These are phyloP conservation scores for Ajuga reptans DNA, from an alignment of 305 asterid genomes.

Conservation along the genomic window DNA sequence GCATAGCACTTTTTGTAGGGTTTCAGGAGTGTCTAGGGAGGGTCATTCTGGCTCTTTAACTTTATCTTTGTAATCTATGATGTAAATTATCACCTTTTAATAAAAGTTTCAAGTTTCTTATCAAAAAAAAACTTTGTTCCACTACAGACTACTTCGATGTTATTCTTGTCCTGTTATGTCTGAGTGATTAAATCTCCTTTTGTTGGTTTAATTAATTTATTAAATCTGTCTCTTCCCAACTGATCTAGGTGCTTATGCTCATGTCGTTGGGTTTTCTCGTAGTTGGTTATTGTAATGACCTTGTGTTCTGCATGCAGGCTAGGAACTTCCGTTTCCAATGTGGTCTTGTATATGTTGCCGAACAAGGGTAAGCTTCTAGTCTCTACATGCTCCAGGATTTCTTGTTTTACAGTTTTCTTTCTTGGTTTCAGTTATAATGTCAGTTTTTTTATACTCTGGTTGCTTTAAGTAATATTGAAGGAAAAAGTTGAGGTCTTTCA, in stretches of 20 bases:
- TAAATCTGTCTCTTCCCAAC: not conserved
- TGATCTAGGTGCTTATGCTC: constrained; percentile 13
- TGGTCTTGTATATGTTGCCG: constrained; percentile 96
- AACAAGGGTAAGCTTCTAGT: constrained; percentile 65
- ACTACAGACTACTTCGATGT: not conserved
- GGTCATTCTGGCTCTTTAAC: too few species aligned
- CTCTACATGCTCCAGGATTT: not conserved
- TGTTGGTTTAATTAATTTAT: constrained; percentile 6
- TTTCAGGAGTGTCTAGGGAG: too few species aligned
- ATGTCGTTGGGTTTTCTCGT: not conserved
- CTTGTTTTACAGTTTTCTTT: too few species aligned
- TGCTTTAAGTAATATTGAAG: constrained; percentile 12
- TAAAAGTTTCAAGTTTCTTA: too few species aligned
- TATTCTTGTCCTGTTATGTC: constrained; percentile 9
- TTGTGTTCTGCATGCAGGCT: constrained; percentile 53
- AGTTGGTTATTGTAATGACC: constrained; percentile 4
- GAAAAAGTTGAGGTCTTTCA: constrained; percentile 3
- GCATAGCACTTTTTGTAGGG: too few species aligned
- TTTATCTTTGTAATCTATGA: too few species aligned
- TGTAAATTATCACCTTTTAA: too few species aligned
- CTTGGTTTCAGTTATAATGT: not conserved
- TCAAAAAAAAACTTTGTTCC: not conserved
- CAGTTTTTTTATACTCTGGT: constrained; percentile 4
- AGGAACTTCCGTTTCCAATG: constrained; percentile 91
- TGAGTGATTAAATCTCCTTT: not conserved